These are phyloP conservation scores for Phytophthora citricola DNA, from an alignment of 352 stramenopile species.

Conservation along the genomic window DNA sequence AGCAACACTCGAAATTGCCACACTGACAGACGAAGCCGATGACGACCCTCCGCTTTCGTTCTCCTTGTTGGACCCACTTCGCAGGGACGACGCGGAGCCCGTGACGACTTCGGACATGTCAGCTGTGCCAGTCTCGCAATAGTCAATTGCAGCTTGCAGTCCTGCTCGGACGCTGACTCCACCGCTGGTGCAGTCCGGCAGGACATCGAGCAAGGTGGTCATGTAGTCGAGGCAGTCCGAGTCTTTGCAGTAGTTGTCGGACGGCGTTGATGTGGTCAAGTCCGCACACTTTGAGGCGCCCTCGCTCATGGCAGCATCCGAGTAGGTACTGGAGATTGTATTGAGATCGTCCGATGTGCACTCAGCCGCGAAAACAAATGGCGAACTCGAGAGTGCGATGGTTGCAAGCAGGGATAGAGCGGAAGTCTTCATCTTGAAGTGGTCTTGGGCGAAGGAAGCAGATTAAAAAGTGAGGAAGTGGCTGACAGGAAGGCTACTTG, in stretches of 20 bases:
- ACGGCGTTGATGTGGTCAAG: constrained; percentile 12
- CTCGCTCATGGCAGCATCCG: background rate
- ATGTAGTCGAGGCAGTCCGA: constrained; percentile 22
- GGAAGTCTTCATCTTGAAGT: constrained; percentile 16
- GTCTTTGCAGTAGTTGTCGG: constrained; percentile 19
- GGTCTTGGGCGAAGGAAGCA: constrained; percentile 5
- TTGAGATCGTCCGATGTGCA: constrained; percentile 23
- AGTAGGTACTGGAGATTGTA: constrained; percentile 18
- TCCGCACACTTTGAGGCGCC: constrained; percentile 14
- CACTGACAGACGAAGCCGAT: constrained; percentile 4
- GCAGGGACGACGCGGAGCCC: constrained; percentile 1
- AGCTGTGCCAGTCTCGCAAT: constrained; percentile 18
- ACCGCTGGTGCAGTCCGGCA: constrained; percentile 31
- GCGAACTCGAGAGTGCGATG: background rate
- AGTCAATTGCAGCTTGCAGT: constrained; percentile 16
- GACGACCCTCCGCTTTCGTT: constrained; percentile 7
- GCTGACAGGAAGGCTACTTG: background rate
- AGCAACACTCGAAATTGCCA: background rate
- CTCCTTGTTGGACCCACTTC: constrained; percentile 7
- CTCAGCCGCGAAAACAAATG: constrained; percentile 4
- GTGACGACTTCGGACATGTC: background rate
- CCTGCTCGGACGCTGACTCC: constrained; percentile 25
- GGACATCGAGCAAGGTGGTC: constrained; percentile 10
- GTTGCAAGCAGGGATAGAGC: background rate
- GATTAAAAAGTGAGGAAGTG: constrained; percentile 20